Base-by-base conservation (phyloP, 2,329 filamentous ascomycete species). In the Monosporascus sp. region DNA sequence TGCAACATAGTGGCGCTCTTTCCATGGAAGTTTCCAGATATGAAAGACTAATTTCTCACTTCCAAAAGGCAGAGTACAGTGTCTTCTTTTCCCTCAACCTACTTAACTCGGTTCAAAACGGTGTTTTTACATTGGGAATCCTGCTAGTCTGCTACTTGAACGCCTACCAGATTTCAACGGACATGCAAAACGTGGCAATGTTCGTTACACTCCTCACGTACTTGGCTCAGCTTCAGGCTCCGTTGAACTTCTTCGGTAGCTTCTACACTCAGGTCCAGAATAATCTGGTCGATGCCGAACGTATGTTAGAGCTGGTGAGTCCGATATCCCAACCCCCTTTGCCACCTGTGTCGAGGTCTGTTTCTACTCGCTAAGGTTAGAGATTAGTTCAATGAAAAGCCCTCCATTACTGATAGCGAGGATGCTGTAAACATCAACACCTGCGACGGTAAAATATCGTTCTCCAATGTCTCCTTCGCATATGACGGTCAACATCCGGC, bases 1-100 rank as follows among this genome's bases (percentile, higher is more conserved):
- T 86, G 45, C 84, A 85, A 59, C 83, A 85, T 63, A 85, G 85
- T 69, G 84, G 83, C 58, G 82, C 82, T 19, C 79, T 85, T 56
- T 70, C 70, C 1, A 78, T 80, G 55, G 82, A 86, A 61, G 82
- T 82, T 43, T 72, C 77, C 50, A 73, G 80, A 7, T 86, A 84
- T 62, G 76, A 74, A 31, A 70, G 77, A 22, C 79, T 82, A 14
- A 81, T 86, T 0, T 67, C 72, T 49, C 76, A 76, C 57, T 85
- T 78, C 60, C 82, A 86, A 57, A 71, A 70, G 9, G 80, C 80
- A 9, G 80, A 84, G 65, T 80, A 80, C 52, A 71, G 78, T 51
- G 80, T 84, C 19, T 72, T 76, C 51, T 74, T 78, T 59, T 83
- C 80, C 3, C 65, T 84, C 51, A 82, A 82, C 59, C 69, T 78